phyloP scores from a whole-genome alignment of 176 grass and related monocot species.

The Olyra latifolia region DNA sequence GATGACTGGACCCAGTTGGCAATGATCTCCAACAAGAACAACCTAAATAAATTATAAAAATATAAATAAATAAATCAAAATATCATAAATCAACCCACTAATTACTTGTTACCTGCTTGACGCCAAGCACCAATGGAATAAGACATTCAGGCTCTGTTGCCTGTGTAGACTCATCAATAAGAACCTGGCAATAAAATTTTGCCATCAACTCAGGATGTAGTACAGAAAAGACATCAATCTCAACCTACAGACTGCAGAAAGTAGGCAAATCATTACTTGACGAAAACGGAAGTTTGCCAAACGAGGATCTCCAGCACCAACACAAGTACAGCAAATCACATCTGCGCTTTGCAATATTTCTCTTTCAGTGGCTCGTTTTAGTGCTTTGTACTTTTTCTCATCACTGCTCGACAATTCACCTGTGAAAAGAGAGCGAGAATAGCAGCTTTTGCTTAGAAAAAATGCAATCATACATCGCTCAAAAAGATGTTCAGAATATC shows the following conservation, averaged over 20 bases:
- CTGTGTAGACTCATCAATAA: constrained; percentile 98
- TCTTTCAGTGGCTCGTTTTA: constrained; percentile 98
- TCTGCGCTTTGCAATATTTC: constrained; percentile 99
- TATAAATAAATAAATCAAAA: constrained; percentile 20
- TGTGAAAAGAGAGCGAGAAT: constrained; percentile 27
- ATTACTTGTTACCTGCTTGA: constrained; percentile 81
- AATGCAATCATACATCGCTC: not conserved
- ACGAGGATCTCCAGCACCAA: constrained; percentile 97
- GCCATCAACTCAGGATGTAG: not conserved
- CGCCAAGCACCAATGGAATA: constrained; percentile 95
- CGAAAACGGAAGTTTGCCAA: constrained; percentile 97
- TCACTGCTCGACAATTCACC: constrained; percentile 98
- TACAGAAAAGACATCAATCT: not conserved
- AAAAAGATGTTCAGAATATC: not conserved
- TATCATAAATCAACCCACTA: not conserved
- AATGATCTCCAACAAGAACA: constrained; percentile 99
- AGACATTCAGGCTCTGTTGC: constrained; percentile 96
- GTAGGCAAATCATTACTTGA: constrained; percentile 54
- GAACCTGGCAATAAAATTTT: constrained; percentile 65
- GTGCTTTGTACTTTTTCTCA: constrained; percentile 98
- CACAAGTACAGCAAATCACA: constrained; percentile 99
- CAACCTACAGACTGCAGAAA: not conserved
- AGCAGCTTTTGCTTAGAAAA: constrained; percentile 4
- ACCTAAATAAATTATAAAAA: constrained; percentile 49
- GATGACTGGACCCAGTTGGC: constrained; percentile 95